phyloP scores from a whole-genome alignment of 2,329 filamentous ascomycete genomes.

The Penicillium sp. region DNA sequence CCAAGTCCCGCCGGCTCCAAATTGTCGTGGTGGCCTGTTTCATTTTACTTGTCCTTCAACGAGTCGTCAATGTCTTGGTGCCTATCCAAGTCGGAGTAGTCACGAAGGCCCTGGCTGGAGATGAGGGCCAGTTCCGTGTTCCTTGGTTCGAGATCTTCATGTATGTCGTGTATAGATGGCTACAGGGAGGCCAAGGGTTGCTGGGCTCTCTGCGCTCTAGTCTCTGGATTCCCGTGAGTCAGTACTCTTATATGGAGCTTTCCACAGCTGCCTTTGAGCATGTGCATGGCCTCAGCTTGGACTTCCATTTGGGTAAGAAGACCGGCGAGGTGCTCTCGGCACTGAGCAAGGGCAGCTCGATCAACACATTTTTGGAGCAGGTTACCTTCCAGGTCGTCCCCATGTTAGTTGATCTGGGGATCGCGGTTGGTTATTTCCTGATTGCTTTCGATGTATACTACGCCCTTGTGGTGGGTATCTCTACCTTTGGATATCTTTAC shows the following conservation, averaged over 20 bases:
- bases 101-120: conserved; percentile 68
- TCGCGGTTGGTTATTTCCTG: conserved; percentile 82
- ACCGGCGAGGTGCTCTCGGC: conserved; percentile 95
- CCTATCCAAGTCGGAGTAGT: conserved; percentile 79
- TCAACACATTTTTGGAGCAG: conserved; percentile 95
- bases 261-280: conserved; percentile 97
- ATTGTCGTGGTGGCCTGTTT: conserved; percentile 81
- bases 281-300: conserved; percentile 89
- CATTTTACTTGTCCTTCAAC: conserved; percentile 73
- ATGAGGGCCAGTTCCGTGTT: conserved; percentile 55
- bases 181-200: conserved; percentile 87
- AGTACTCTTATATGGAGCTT: conserved; percentile 93
- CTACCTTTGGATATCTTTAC: conserved; percentile 95
- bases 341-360: conserved; percentile 90
- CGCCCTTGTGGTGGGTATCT: conserved; percentile 82
- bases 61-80: conserved; percentile 82
- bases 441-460: conserved; percentile 83
- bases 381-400: conserved; percentile 94
- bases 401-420: conserved; percentile 85
- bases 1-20: conserved; percentile 73
- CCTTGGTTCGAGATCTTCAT: conserved; percentile 75
- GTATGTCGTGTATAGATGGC: conserved; percentile 74
- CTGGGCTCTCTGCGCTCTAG: conserved; percentile 79
- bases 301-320: conserved; percentile 95
- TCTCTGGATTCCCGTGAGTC: conserved; percentile 94